Evolutionary conservation across 2,329 filamentous ascomycete species (phyloP), one percentile per base, ranked within the genome.

Genomic region (Penicillium crustosum): DNA sequence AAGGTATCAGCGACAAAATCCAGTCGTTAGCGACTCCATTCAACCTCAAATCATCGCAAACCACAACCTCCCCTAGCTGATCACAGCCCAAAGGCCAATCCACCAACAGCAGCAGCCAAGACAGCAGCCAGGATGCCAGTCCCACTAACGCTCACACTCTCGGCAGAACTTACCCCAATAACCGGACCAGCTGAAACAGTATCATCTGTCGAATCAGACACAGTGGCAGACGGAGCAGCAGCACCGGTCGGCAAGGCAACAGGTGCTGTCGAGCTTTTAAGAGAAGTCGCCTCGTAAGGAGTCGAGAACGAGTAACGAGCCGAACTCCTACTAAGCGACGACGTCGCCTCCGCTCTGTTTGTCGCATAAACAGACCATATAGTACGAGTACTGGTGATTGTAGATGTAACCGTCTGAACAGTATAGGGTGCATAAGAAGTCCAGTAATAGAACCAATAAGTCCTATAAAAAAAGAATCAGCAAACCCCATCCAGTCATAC

Each of bases 371-470:
- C 59, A 12, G 62, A 66, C 47, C 56, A 63, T 17, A 61, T 25
- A 36, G 62, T 62, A 1, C 31, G 53, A 1, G 61, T 66, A 6
- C 55, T 65, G 12, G 57, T 63, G 2, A 17, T 35, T 2, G 62
- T 66, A 1, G 62, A 65, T 8, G 64, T 66, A 10, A 66, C 62
- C 1, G 61, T 63, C 41, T 39, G 43, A 15, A 55, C 56, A 1
- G 59, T 65, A 36, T 66, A 66, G 4, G 64, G 62, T 0, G 55
- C 29, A 38, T 41, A 57, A n/a, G 61, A 62, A 17, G 64, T 66
- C 64, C 64, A 66, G 53, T 59, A 65, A 19, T 65, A 66, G 43
- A 52, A 62, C 53, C 56, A 66, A 15, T 61, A 66, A 25, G 61
- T 58, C 64, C 64, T 66, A 36, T 17, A 43, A 19, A 31, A 4